Base-by-base conservation (phyloP, 768 basidiomycete genomes). In the Hygrocybe punicea region DNA sequence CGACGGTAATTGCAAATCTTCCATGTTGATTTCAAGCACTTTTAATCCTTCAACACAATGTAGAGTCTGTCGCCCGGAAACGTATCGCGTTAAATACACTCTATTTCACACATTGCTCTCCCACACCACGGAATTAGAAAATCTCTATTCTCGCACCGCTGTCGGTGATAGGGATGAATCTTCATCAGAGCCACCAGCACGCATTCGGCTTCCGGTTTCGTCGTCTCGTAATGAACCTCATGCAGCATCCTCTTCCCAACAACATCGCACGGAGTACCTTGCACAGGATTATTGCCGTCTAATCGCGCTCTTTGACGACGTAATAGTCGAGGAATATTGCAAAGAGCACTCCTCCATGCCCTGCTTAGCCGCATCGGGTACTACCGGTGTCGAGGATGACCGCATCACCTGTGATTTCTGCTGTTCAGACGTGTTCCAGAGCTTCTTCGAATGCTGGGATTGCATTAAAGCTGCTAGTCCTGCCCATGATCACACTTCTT, bases 21-120 rank as follows among this genome's bases (percentile, higher is more conserved):
- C 6, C 54, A 40, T 37, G 16, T 23, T 33, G 21, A 34, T 11
- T n/a, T 33, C 42, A n/a, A 35, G 40, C 58, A 35, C 51, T 51
- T 37, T 24, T 29, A 29, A 29, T 8, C 29, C 29, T 29, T 29
- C 29, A 44, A 24, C 9, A 2, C 17, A 34, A 19, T 29, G 3
- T 59, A 93, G 91, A 51, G 87, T 92, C n/a, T 90, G 91, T 63
- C 83, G 92, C 16, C 73, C 73, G 6, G 91, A 93, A 67, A 86
- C 78, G 16, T 93, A 93, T 68, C 82, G 82, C 58, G 79, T 91
- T 60, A 91, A 89, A 67, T 78, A 78, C 40, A 84, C 80, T 4
- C 77, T 89, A 40, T 82, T 84, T 63, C 72, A 83, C 47, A 75
- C 83, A 1, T 68, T 91, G 34, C 64, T 73, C 23, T 70, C 71